These are phyloP conservation scores for Ceratocystis lukuohia DNA, from an alignment of 2,329 filamentous ascomycete genomes.

Conservation along the genomic window DNA sequence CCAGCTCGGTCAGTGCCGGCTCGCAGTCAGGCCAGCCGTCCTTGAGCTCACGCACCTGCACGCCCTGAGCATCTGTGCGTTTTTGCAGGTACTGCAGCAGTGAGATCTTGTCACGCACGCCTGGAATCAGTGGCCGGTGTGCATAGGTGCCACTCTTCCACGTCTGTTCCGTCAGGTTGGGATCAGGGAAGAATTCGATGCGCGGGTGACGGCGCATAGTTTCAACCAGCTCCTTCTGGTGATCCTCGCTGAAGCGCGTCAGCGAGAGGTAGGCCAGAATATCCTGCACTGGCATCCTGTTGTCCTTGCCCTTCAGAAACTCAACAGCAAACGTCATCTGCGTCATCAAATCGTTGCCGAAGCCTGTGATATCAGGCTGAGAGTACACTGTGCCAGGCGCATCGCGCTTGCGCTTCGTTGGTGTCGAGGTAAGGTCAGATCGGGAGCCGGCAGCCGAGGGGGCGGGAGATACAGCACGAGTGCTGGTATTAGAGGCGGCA, in stretches of 20 bases:
- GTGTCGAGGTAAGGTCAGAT: slow-evolving; percentile 37
- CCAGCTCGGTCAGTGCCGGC: slow-evolving; percentile 62
- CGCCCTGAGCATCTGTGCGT: slow-evolving; percentile 66
- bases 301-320: slow-evolving; percentile 61
- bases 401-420: slow-evolving; percentile 50
- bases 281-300: slow-evolving; percentile 56
- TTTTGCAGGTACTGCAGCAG: slow-evolving; percentile 69
- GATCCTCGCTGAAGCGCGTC: slow-evolving; percentile 44
- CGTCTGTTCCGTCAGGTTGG: slow-evolving; percentile 49
- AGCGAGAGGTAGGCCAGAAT: slow-evolving; percentile 72
- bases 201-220: slow-evolving; percentile 53
- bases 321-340: slow-evolving; percentile 80
- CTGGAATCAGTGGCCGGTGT: slow-evolving; percentile 67
- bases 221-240: slow-evolving; percentile 50
- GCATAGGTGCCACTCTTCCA: slow-evolving; percentile 61
- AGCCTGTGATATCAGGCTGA: slow-evolving; percentile 62
- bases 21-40: slow-evolving; percentile 89
- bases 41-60: slow-evolving; percentile 80
- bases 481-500: slow-evolving; percentile 32
- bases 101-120: slow-evolving; percentile 63
- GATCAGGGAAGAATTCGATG: slow-evolving; percentile 43
- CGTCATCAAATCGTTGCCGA: slow-evolving; percentile 68
- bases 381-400: slow-evolving; percentile 50
- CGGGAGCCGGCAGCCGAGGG: slow-evolving; percentile 38
- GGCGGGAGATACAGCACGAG: slow-evolving; percentile 49